Base-by-base conservation (phyloP, 257 asterid species). In the Eustoma russellianum region DNA sequence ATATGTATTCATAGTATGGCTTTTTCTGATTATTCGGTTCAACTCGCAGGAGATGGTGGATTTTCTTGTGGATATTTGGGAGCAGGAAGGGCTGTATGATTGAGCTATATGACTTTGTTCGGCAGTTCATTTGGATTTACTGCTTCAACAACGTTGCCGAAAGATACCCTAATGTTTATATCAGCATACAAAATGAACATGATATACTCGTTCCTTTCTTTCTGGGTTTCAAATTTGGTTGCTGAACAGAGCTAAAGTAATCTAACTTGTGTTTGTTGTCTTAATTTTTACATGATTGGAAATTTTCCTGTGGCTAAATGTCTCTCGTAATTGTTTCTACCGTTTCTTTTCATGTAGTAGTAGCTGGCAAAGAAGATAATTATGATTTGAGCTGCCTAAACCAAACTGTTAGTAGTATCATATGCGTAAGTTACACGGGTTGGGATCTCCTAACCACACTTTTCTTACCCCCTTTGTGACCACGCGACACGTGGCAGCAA, bases 41-140 rank as follows among this genome's bases (percentile, higher is more conserved):
- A 47, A 44, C 18, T 61, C 35, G 33, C 79, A 74, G 79, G 76
- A 74, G 63, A 69, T 75, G 81, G 67, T 75, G 46, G 74, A 70
- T 57, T 75, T 75, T 64, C 81, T 75, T 57, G 72, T 75, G 35
- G 74, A 75, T 55, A 47, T 64, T 52, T 75, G 81, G 81, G 81
- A 70, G 63, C 72, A 64, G 64, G 77, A 75, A 35, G 81, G 81
- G 45, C 66, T 75, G 2, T 75, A 75, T 61, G 81, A 70, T 57
- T 75, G 71, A 75, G 55, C 56, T 59, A 1, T 24, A 24, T 24
- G 30, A 24, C 30, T 24, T 19, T 6, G 7, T 41, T 46, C 9
- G 17, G n/a, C 16, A 18, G 46, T 43, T 17, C 6, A 43, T 56
- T 51, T 28, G 10, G 7, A 41, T 16, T 30, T 66, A 51, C 17